Evolutionary conservation across 106 monocot species (phyloP).

Genomic region (Ottelia alismoides): DNA sequence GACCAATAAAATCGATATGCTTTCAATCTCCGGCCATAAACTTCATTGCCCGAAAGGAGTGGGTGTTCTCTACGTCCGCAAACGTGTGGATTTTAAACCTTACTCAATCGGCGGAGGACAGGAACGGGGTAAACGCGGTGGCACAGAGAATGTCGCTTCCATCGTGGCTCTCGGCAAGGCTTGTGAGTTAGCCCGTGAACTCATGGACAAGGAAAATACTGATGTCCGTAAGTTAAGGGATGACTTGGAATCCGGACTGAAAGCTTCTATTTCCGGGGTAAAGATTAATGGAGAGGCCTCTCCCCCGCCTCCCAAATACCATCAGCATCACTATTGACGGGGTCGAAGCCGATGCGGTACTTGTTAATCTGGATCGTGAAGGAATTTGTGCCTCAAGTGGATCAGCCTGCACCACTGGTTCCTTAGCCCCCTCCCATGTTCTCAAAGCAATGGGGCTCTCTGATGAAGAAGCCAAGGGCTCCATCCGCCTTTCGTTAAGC

Average conservation of each 20-base stretch:
- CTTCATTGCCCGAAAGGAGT: neutral
- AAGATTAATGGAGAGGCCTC: too few relatives aligned
- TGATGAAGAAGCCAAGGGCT: neutral
- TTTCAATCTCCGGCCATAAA: neutral
- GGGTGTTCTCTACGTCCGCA: neutral
- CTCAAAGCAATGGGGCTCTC: neutral
- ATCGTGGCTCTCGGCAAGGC: neutral
- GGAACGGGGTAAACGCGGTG: neutral
- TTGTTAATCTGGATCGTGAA: neutral
- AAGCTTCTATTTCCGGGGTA: too few relatives aligned
- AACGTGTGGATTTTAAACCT: neutral
- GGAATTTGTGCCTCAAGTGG: neutral
- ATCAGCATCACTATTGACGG: neutral
- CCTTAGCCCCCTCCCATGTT: neutral
- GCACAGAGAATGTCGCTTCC: neutral
- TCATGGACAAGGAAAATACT: neutral
- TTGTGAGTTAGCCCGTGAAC: neutral
- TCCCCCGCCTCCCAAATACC: neutral
- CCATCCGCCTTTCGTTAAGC: neutral
- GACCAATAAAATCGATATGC: neutral
- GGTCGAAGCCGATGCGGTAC: neutral
- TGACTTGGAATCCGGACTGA: too few relatives aligned
- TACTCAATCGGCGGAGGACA: neutral
- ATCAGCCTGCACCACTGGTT: neutral
- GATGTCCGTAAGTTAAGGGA: too few relatives aligned